A percentile compares a stretch with the other conserved stretches of the same genome.
Evolutionary conservation across 1,284 basidiomycete species (phyloP).

Genomic region (Omphalotus olearius): DNA sequence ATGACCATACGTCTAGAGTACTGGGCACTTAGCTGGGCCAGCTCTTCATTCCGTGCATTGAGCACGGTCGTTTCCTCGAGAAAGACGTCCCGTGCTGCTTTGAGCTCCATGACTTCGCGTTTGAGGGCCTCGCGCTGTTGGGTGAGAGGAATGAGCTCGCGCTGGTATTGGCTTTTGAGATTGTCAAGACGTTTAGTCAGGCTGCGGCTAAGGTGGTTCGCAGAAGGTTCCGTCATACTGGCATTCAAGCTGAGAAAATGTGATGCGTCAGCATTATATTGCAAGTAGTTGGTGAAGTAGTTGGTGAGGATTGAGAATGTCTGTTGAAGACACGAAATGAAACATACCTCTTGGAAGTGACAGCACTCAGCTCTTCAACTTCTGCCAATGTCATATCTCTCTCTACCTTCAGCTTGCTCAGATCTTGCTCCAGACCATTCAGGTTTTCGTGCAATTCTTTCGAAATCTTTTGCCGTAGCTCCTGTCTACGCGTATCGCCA

Average conservation of each 20-base stretch:
- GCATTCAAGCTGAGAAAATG: slow-evolving; percentile 14
- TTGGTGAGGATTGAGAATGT: not conserved
- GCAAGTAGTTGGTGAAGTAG: not conserved
- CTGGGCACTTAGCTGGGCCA: slow-evolving; percentile 81
- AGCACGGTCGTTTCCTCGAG: slow-evolving; percentile 89
- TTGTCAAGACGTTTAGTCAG: slow-evolving; percentile 86
- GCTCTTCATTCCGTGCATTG: slow-evolving; percentile 89
- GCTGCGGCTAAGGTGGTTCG: slow-evolving; percentile 62
- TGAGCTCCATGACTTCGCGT: slow-evolving; percentile 86
- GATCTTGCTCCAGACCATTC: slow-evolving; percentile 76
- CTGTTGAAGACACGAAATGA: not conserved
- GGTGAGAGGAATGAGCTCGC: slow-evolving; percentile 82
- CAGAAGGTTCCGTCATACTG: slow-evolving; percentile 35
- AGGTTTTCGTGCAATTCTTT: slow-evolving; percentile 79
- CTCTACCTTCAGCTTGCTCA: slow-evolving; percentile 85
- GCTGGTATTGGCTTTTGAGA: slow-evolving; percentile 84
- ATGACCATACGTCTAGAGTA: slow-evolving; percentile 74
- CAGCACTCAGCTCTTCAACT: slow-evolving; percentile 72
- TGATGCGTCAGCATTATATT: slow-evolving; percentile 10
- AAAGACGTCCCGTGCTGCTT: slow-evolving; percentile 81
- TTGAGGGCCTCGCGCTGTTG: slow-evolving; percentile 76
- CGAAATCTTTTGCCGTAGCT: slow-evolving; percentile 74
- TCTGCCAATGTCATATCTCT: slow-evolving; percentile 91
- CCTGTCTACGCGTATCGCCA: slow-evolving; percentile 73
- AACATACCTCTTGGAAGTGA: slow-evolving; percentile 2